Evolutionary conservation across 176 grass and related monocot genomes (phyloP).

Genomic region (Zoysia japonica): DNA sequence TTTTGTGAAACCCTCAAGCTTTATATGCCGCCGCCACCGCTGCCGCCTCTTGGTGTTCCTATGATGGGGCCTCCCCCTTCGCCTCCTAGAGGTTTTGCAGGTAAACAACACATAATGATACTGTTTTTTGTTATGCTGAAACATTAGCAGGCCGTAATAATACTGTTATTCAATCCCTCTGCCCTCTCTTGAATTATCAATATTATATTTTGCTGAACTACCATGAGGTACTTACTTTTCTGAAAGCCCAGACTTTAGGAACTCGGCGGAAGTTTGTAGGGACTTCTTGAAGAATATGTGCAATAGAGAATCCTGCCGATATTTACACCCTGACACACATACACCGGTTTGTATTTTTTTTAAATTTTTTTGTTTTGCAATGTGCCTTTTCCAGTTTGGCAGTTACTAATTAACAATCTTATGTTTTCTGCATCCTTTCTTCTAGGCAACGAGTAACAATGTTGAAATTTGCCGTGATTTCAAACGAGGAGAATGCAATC

Average conservation of each 20-base stretch:
- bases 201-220: neutral
- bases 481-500: slow-evolving; percentile 56
- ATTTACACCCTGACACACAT: slow-evolving; percentile 50
- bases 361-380: neutral
- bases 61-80: slow-evolving; percentile 48
- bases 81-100: slow-evolving; percentile 40
- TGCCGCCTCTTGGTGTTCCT: slow-evolving; percentile 42
- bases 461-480: slow-evolving; percentile 82
- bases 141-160: no score
- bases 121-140: neutral
- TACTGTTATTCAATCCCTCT: neutral
- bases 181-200: neutral
- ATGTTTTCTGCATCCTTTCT: slow-evolving; percentile 19
- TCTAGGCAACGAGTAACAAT: slow-evolving; percentile 42
- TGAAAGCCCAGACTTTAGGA: slow-evolving; percentile 41
- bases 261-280: slow-evolving; percentile 49
- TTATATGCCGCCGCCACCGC: slow-evolving; percentile 43
- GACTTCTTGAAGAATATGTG: slow-evolving; percentile 80
- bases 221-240: neutral
- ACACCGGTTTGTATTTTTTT: slow-evolving; percentile 41
- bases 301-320: slow-evolving; percentile 61
- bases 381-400: neutral
- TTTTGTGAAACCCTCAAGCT: slow-evolving; percentile 36
- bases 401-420: slow-evolving; percentile 15
- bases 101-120: slow-evolving; percentile 39